Conservation (phyloP, 345 rosid genomes). For the Populus deltoides region DNA sequence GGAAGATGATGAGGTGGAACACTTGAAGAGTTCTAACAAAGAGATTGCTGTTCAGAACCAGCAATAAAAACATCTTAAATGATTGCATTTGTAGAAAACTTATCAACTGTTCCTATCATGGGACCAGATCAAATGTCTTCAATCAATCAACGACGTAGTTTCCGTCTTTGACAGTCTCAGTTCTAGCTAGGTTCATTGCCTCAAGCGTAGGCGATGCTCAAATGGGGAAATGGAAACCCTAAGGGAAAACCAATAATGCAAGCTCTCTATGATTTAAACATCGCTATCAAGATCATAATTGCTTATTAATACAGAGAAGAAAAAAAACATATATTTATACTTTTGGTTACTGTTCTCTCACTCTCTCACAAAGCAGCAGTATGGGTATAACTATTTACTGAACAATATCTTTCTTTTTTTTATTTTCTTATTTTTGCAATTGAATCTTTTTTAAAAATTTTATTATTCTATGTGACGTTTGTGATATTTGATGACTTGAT, state of each 20-base stretch:
- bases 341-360: too few relatives aligned
- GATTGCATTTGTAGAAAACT: background rate
- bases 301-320: too few relatives aligned
- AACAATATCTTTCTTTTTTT: too few relatives aligned
- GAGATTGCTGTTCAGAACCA: too few relatives aligned
- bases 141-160: too few relatives aligned
- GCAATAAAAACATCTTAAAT: background rate
- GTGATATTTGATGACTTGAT: too few relatives aligned
- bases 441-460: too few relatives aligned
- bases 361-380: too few relatives aligned
- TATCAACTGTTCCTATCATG: background rate
- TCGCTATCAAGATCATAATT: background rate
- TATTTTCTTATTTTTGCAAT: accelerated
- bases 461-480: too few relatives aligned
- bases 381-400: too few relatives aligned
- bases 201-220: background rate
- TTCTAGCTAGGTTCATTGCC: background rate
- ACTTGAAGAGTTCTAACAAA: background rate
- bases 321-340: too few relatives aligned
- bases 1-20: background rate
- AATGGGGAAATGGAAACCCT: background rate
- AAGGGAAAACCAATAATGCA: background rate
- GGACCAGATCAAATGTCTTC: background rate
- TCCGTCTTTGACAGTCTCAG: background rate
- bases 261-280: too few relatives aligned